Percentiles rank a stretch among this genome's conserved stretches.
phyloP scores from a whole-genome alignment of 768 basidiomycete genomes.

The Podaxis pistillaris region DNA sequence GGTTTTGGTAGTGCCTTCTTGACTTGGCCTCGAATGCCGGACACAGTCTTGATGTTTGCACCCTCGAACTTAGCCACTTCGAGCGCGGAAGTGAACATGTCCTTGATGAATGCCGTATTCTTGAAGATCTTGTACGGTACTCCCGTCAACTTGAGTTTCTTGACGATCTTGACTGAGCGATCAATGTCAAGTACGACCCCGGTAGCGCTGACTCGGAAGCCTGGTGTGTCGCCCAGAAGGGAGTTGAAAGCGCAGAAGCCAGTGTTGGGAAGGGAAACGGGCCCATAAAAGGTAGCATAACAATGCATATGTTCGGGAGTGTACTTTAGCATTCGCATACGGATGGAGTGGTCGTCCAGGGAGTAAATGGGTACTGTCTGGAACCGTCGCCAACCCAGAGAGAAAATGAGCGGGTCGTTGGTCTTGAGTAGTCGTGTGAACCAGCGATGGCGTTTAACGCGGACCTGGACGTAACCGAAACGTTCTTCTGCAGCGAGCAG shows the following conservation, averaged over 20 bases:
- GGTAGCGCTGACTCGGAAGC: constrained; percentile 89
- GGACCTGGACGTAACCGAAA: constrained; percentile 91
- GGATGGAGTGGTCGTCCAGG: constrained; percentile 94
- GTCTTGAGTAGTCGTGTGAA: constrained; percentile 88
- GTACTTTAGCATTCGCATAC: constrained; percentile 99
- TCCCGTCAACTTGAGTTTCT: constrained; percentile 97
- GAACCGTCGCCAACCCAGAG: constrained; percentile 97
- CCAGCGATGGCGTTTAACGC: constrained; percentile 97
- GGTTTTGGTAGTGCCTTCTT: constrained; percentile 96
- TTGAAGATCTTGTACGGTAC: constrained; percentile 97
- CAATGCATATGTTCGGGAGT: constrained; percentile 99
- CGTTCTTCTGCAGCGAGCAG: constrained; percentile 86
- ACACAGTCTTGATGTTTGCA: constrained; percentile 93
- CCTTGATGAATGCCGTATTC: constrained; percentile 97
- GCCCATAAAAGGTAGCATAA: constrained; percentile 96
- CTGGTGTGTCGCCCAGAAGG: constrained; percentile 58
- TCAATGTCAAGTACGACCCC: constrained; percentile 95
- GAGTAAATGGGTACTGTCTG: constrained; percentile 95
- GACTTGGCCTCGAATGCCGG: constrained; percentile 93
- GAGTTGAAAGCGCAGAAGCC: constrained; percentile 98
- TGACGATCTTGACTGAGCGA: constrained; percentile 91
- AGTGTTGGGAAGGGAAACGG: constrained; percentile 87
- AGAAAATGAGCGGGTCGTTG: constrained; percentile 95
- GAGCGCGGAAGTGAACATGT: constrained; percentile 92
- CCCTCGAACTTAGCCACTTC: constrained; percentile 99